Evolutionary conservation across 225 moss, liverwort and hornwort genomes (phyloP), one percentile per base, ranked within the genome.

Genomic region (Takakia lepidozioides): DNA sequence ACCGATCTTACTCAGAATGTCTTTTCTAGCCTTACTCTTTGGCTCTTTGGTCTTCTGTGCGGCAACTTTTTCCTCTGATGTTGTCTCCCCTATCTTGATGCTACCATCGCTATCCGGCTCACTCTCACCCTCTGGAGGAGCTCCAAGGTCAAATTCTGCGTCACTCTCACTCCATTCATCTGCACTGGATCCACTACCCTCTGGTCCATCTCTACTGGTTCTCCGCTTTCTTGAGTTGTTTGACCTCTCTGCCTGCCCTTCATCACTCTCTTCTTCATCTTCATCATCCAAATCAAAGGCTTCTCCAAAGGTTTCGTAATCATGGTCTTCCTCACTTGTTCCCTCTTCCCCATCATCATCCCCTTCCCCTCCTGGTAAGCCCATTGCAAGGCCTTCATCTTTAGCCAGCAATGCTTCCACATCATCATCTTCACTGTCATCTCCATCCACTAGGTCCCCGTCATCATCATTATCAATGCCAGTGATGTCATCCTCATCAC

Each of bases 381-480:
- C 79, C 74, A 74, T 79, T 46, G 74, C 79, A 45, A 46, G 53
- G 27, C 70, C 76, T 58, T 77, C 82, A 25, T 77, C 73, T 40
- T 43, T 59, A 24, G 69, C 76, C 26, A 82, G 41, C 18, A 76
- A 66, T 43, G 69, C 66, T 38, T 82, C 64, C 39, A 87, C 58
- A 40, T 80, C 71, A 5, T 90, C 95, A n/a, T 87, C 84, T n/a
- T 80, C 84, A 38, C 80, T 84, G 2, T 88, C 78, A 25, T 76
- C 82, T 27, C 57, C 76, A 43, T 76, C 69, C 19, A 44, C 45
- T 16, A 25, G 19, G 14, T 59, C 59, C 5, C 20, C 84, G 25
- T 81, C 83, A 43, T 71, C 82, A 46, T 72, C 79, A 40, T 59
- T 78, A 34, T 86, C 19, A n/a, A 76, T 88, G 26, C 69, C 80